Percentiles rank a stretch among this genome's conserved stretches.
These are phyloP conservation scores for Marasmius sp. DNA, from an alignment of 1,284 basidiomycete species.

Conservation along the genomic window DNA sequence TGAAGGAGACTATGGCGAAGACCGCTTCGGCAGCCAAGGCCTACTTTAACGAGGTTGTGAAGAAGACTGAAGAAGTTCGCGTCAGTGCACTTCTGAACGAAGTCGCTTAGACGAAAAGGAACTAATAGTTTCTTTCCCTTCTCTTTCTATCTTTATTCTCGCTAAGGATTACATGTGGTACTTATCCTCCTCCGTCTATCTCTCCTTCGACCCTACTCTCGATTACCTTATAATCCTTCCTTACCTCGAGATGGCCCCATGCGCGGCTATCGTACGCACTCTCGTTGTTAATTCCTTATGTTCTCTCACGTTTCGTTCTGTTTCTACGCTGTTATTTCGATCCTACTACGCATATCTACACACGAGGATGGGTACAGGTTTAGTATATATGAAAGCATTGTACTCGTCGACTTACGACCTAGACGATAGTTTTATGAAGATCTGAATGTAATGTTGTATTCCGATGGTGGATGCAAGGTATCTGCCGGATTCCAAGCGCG, in stretches of 20 bases:
- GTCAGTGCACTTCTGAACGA: slow-evolving; percentile 30
- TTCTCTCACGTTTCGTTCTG: background rate
- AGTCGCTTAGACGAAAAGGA: background rate
- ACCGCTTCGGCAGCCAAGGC: slow-evolving; percentile 71
- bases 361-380: background rate
- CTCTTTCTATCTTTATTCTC: background rate
- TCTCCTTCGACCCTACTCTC: background rate
- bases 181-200: background rate
- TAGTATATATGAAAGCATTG: background rate
- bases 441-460: background rate
- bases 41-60: slow-evolving; percentile 66
- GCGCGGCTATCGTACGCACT: background rate
- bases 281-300: slow-evolving; percentile 1
- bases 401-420: background rate
- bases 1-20: slow-evolving; percentile 74
- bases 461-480: background rate
- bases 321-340: background rate
- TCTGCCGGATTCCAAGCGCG: background rate
- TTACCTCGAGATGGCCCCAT: background rate
- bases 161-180: background rate
- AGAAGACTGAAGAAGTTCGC: slow-evolving; percentile 59
- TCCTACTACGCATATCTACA: background rate
- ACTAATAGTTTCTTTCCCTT: background rate
- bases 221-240: background rate
- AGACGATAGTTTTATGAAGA: background rate